phyloP scores from a whole-genome alignment of 1,284 basidiomycete genomes.

The Fomitopsis betulina region DNA sequence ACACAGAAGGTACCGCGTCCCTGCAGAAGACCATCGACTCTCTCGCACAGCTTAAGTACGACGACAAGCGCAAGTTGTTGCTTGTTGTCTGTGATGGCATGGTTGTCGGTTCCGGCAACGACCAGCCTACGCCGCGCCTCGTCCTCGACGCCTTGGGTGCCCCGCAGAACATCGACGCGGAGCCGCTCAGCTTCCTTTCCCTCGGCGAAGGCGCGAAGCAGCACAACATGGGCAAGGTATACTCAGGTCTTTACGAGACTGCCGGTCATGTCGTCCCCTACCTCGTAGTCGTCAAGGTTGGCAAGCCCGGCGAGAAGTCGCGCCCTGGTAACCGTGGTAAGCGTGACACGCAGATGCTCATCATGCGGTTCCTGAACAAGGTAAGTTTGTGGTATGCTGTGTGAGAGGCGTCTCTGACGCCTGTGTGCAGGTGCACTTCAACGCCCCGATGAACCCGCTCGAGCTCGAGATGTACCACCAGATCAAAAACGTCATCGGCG shows the following conservation, averaged over 20 bases:
- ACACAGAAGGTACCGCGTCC: conserved; percentile 91
- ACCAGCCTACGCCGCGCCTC: conserved; percentile 87
- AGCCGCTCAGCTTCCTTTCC: conserved; percentile 90
- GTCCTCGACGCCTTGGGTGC: conserved; percentile 96
- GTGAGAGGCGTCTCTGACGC: background rate
- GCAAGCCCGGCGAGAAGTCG: conserved; percentile 91
- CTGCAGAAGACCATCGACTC: conserved; percentile 92
- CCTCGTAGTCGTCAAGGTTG: conserved; percentile 94
- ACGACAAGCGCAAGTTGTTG: conserved; percentile 96
- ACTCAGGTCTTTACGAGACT: conserved; percentile 93
- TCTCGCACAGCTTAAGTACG: conserved; percentile 90
- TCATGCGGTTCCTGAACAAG: conserved; percentile 98
- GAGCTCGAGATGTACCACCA: conserved; percentile 99
- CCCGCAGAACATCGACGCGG: conserved; percentile 90
- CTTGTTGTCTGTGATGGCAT: conserved; percentile 98
- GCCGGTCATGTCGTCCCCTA: conserved; percentile 96
- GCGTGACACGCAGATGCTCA: conserved; percentile 92
- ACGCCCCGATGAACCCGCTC: conserved; percentile 92
- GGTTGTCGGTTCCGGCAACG: conserved; percentile 96
- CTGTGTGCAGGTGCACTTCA: conserved; percentile 84
- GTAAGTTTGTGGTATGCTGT: conserved; percentile 31
- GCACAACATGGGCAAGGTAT: conserved; percentile 98
- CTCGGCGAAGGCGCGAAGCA: conserved; percentile 95
- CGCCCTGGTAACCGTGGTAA: conserved; percentile 96
- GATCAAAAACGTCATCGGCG: conserved; percentile 99